Evolutionary conservation across 2,329 filamentous ascomycete species (phyloP).

Genomic region (Apiospora sp.): DNA sequence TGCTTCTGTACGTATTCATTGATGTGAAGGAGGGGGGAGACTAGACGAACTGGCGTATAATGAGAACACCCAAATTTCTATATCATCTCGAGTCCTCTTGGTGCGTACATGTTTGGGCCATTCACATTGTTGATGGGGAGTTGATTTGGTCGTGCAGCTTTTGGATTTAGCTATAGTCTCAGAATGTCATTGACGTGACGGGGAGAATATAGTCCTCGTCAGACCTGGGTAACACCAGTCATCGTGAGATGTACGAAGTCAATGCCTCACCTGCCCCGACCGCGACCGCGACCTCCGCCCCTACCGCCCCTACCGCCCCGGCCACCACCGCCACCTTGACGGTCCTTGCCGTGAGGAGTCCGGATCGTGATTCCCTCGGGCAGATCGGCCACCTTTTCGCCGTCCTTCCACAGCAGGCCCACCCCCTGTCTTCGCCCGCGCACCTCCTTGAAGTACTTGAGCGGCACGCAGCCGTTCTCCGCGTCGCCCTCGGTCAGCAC

Average conservation of each 20-base stretch:
- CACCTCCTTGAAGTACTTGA: constrained; percentile 76
- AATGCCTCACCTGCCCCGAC: constrained; percentile 35
- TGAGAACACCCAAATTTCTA: neutral
- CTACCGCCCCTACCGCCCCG: constrained; percentile 44
- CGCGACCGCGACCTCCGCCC: constrained; percentile 30
- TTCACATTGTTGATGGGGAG: neutral
- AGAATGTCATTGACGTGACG: neutral
- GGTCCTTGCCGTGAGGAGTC: constrained; percentile 56
- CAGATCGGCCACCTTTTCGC: constrained; percentile 71
- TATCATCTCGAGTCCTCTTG: too few species aligned
- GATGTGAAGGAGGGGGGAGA: neutral
- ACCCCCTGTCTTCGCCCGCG: constrained; percentile 66
- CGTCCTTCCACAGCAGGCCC: constrained; percentile 75
- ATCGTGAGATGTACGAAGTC: neutral
- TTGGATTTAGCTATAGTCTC: neutral
- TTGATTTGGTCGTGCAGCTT: neutral
- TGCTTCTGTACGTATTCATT: neutral
- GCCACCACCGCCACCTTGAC: constrained; percentile 45
- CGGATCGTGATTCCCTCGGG: constrained; percentile 64
- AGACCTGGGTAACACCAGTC: neutral
- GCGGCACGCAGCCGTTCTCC: constrained; percentile 67
- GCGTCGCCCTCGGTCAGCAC: constrained; percentile 69
- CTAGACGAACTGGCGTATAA: neutral
- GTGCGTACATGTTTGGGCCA: neutral
- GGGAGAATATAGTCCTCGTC: neutral